Base-by-base conservation (phyloP, 805 yeast species). In the Suhomyces tanzawaensis region DNA sequence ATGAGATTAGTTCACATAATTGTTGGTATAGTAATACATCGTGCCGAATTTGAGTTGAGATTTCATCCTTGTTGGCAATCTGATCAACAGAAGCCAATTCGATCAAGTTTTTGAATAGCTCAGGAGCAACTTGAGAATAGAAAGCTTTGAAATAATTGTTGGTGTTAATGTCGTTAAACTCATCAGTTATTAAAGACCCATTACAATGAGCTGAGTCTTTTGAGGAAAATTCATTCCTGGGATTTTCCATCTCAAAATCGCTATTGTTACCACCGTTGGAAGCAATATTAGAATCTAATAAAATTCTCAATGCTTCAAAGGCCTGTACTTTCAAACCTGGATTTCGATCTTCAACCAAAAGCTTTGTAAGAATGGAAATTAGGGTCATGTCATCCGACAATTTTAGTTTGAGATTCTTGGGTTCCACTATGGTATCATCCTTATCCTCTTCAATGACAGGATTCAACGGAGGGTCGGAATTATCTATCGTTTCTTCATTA, bases 291-390 rank as follows among this genome's bases (percentile, higher is more conserved):
- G 86, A 81, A 52, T 85, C 90, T 11, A 90, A 66, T 23, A 90
- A 60, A 2, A 81, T 79, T 53, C 81, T 81, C 34, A 90, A 60
- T 1, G 96, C 95, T 60, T 89, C 96, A 45, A 77, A 80, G 0
- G 90, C 84, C 57, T 89, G 96, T 5, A 85, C 77, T 52, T 84
- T 81, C 36, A 89, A 61, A 0, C 95, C 95, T 4, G 81, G 75
- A 45, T 80, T 80, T 8, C 69, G 64, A 42, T 85, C 95, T 15
- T 75, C 71, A 3, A 81, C 57, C 5, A 90, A 57, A 13, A 88
- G 71, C 25, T 78, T 72, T 0, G 82, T 71, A 24, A 88, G 59
- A 6, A 79, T 70, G 5, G 64, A 52, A 17, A 82, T 61, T 34
- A 85, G 56, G 0, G 82, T 72, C 74, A 81, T 76, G 46, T 83